Evolutionary conservation across 257 asterid species (phyloP).

Genomic region (Solanum phureja): DNA sequence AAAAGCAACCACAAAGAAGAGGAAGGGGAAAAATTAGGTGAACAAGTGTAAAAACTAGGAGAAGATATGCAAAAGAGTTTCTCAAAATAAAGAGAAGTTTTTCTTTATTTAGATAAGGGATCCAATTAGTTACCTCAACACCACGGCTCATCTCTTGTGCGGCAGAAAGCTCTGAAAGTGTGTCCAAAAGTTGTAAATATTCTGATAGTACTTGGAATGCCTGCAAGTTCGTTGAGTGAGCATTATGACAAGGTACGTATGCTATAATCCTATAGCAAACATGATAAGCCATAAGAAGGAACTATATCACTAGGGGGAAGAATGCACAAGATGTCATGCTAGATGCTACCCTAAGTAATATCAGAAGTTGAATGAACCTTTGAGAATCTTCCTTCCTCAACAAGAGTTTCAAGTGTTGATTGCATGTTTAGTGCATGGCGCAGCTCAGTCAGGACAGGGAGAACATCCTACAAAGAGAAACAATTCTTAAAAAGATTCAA

Average conservation of each 20-base stretch:
- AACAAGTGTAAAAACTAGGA: not conserved
- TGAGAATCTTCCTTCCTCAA: slow-evolving; percentile 78
- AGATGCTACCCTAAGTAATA: slow-evolving; percentile 12
- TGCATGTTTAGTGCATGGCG: slow-evolving; percentile 79
- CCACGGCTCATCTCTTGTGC: slow-evolving; percentile 92
- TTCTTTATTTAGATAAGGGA: not conserved
- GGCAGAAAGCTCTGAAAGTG: slow-evolving; percentile 71
- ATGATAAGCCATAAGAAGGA: slow-evolving; percentile 1
- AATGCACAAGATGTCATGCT: slow-evolving; percentile 3
- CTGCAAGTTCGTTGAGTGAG: slow-evolving; percentile 35
- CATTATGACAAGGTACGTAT: slow-evolving; percentile 2
- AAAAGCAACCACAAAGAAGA: not conserved
- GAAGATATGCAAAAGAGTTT: not conserved
- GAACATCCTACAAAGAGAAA: slow-evolving; percentile 55
- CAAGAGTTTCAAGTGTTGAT: slow-evolving; percentile 69
- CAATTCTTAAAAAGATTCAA: not conserved
- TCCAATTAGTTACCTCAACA: slow-evolving; percentile 56
- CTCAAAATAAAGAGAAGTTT: not conserved
- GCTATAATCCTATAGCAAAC: not conserved
- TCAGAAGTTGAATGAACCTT: slow-evolving; percentile 47
- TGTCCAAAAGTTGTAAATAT: slow-evolving; percentile 85
- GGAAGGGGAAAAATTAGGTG: not conserved
- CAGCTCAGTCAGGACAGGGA: slow-evolving; percentile 79
- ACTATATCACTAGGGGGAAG: not conserved
- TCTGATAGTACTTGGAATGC: slow-evolving; percentile 91